Evolutionary conservation across 768 basidiomycete species (phyloP).

Genomic region (Auriscalpium microsporum): DNA sequence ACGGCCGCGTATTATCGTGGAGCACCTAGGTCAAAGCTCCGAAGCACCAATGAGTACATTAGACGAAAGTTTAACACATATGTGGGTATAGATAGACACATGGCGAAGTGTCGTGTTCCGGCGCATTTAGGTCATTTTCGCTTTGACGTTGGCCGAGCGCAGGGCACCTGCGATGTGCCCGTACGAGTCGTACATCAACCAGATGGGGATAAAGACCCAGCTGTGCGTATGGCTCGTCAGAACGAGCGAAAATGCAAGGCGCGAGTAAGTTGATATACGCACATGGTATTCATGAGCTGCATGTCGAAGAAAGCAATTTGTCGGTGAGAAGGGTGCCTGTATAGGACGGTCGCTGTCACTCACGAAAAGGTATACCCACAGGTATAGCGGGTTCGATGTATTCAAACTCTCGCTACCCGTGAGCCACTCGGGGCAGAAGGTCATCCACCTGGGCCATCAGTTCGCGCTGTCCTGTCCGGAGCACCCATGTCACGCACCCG

Average conservation of each 20-base stretch:
- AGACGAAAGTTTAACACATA: too few relatives aligned
- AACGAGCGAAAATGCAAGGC: background rate
- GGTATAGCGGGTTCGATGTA: constrained; percentile 58
- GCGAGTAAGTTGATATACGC: constrained; percentile 20
- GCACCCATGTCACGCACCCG: constrained; percentile 35
- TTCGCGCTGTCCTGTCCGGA: too few relatives aligned
- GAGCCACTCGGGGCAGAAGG: constrained; percentile 83
- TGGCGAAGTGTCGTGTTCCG: too few relatives aligned
- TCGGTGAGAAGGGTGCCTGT: constrained; percentile 18
- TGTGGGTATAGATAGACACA: too few relatives aligned
- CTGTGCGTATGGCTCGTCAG: constrained; percentile 28
- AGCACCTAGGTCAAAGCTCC: too few relatives aligned
- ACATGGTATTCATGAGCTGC: constrained; percentile 80
- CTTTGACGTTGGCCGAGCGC: constrained; percentile 21
- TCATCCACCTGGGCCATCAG: constrained; percentile 51
- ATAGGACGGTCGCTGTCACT: constrained; percentile 39
- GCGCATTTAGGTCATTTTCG: too few relatives aligned
- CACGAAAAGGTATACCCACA: constrained; percentile 79
- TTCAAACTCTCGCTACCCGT: constrained; percentile 64
- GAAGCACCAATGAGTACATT: too few relatives aligned
- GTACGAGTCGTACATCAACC: constrained; percentile 75
- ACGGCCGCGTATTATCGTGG: too few relatives aligned
- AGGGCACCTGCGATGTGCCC: constrained; percentile 55
- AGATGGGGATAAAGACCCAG: constrained; percentile 73
- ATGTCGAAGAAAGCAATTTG: background rate